phyloP scores from a whole-genome alignment of 805 yeast species.

The Teunomyces lycoperdinae region DNA sequence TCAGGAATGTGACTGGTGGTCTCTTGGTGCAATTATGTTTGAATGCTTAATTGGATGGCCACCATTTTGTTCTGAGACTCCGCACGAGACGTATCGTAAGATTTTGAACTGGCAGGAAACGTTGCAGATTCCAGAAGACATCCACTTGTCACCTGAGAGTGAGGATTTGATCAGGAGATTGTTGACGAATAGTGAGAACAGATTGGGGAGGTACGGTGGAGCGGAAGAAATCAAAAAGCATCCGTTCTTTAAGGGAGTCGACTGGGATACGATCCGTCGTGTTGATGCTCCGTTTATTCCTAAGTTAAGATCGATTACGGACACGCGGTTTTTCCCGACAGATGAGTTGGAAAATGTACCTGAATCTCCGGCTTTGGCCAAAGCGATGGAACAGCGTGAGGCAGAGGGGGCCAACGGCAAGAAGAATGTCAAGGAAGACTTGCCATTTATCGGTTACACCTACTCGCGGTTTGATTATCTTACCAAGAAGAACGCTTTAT shows the following conservation, averaged over 20 bases:
- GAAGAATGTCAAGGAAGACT: slow-evolving; percentile 69
- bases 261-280: slow-evolving; percentile 84
- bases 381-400: slow-evolving; percentile 65
- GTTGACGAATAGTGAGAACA: slow-evolving; percentile 71
- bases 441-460: slow-evolving; percentile 97
- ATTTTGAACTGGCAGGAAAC: slow-evolving; percentile 90
- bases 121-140: slow-evolving; percentile 84
- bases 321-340: slow-evolving; percentile 96
- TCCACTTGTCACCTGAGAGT: slow-evolving; percentile 82
- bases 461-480: slow-evolving; percentile 91
- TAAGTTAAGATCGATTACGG: slow-evolving; percentile 85
- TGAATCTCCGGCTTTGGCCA: slow-evolving; percentile 63
- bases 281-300: slow-evolving; percentile 95
- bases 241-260: slow-evolving; percentile 94
- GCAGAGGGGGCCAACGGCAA: slow-evolving; percentile 42
- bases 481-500: slow-evolving; percentile 67
- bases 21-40: slow-evolving; percentile 93
- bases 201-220: slow-evolving; percentile 87
- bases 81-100: slow-evolving; percentile 90
- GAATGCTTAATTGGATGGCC: slow-evolving; percentile 98
- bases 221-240: slow-evolving; percentile 88
- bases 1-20: slow-evolving; percentile 98
- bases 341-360: slow-evolving; percentile 95
- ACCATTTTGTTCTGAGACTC: slow-evolving; percentile 92
- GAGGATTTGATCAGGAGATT: slow-evolving; percentile 81